These are phyloP conservation scores for Trichoderma erinaceum DNA, from an alignment of 495 filamentous ascomycete genomes.

Conservation along the genomic window DNA sequence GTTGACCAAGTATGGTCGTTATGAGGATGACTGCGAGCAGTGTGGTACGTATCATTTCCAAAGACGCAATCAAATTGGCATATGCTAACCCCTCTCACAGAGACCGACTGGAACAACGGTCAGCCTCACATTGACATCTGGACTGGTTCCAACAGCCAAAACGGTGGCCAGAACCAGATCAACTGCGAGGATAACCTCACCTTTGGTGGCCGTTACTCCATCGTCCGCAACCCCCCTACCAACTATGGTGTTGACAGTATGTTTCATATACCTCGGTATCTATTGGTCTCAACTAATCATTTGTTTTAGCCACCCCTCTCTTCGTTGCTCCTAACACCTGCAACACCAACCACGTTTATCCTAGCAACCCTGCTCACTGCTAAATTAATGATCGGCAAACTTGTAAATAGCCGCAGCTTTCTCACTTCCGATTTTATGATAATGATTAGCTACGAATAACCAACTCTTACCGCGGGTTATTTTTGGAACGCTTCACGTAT, in stretches of 20 bases:
- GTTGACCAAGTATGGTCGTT: constrained; percentile 38
- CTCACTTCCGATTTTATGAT: neutral
- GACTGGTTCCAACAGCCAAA: constrained; percentile 31
- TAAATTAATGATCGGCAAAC: neutral
- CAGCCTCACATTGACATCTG: constrained; percentile 37
- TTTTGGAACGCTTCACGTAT: neutral
- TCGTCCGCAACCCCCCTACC: constrained; percentile 20
- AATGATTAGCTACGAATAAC: neutral
- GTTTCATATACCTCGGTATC: neutral
- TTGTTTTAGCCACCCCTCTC: constrained; percentile 21
- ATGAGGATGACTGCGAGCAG: constrained; percentile 21
- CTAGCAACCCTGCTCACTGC: constrained; percentile 15
- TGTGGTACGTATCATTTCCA: constrained; percentile 20
- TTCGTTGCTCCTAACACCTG: constrained; percentile 19
- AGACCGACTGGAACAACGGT: constrained; percentile 26
- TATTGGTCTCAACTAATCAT: neutral
- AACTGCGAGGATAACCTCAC: constrained; percentile 36
- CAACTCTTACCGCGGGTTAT: neutral
- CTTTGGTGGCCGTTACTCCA: constrained; percentile 18
- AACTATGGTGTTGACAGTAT: constrained; percentile 22
- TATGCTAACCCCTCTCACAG: constrained; percentile 18
- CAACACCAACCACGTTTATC: constrained; percentile 21
- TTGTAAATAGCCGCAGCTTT: neutral
- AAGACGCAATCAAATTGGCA: neutral
- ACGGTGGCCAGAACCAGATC: constrained; percentile 12